phyloP scores from a whole-genome alignment of 192 early-diverging fungal genomes.

The Globomyces pollinis-pini region DNA sequence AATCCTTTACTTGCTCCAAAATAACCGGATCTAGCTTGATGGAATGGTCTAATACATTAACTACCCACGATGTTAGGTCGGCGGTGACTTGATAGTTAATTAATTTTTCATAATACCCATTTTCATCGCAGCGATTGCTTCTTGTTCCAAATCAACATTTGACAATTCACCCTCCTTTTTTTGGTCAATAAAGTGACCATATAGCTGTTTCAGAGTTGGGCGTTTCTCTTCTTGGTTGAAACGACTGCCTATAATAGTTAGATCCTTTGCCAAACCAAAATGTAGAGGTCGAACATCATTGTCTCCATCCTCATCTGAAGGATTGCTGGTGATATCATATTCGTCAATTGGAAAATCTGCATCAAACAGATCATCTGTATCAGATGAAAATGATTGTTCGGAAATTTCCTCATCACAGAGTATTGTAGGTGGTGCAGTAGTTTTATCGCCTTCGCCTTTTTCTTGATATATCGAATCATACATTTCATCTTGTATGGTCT shows the following conservation, averaged over 20 bases:
- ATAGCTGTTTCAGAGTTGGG: background rate
- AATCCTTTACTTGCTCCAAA: slow-evolving; percentile 6
- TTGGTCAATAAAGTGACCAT: slow-evolving; percentile 7
- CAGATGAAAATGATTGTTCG: background rate
- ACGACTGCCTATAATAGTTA: too few relatives aligned
- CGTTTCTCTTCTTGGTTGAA: background rate
- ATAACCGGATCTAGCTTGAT: slow-evolving; percentile 8
- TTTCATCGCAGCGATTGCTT: slow-evolving; percentile 6
- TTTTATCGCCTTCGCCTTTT: background rate
- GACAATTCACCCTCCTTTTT: background rate
- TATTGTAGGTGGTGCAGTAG: background rate
- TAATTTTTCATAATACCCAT: background rate
- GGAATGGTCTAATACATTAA: slow-evolving; percentile 12
- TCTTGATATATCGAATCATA: background rate
- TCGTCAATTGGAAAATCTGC: background rate
- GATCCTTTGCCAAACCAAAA: too few relatives aligned
- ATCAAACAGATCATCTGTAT: background rate
- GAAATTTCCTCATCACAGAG: background rate
- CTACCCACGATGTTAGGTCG: slow-evolving; percentile 19
- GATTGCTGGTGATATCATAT: background rate
- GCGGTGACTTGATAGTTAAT: background rate
- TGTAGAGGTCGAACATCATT: too few relatives aligned
- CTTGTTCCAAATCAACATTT: slow-evolving; percentile 4
- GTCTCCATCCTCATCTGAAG: background rate
- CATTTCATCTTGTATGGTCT: background rate